Conservation (phyloP, 1,139 yeast species). For the Suhomyces panamericanus region DNA sequence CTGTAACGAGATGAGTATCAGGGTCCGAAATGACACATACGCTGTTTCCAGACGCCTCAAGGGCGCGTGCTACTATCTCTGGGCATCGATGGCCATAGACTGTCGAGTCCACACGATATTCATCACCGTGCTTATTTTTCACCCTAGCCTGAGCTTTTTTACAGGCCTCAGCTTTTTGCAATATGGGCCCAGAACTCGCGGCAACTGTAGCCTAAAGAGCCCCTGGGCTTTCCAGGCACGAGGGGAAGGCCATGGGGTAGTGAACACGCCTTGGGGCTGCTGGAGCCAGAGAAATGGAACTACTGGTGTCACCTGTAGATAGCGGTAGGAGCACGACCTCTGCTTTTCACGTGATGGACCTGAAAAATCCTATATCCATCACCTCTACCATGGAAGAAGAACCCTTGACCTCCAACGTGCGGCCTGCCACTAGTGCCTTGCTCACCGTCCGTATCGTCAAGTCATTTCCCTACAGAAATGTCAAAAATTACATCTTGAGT, state of each 20-base stretch:
- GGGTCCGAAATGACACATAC: no score
- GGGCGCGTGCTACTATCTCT: no score
- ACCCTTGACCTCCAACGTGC: slow-evolving; percentile 65
- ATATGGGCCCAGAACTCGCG: neutral
- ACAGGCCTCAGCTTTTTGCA: neutral
- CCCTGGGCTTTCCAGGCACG: neutral
- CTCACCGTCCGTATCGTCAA: slow-evolving; percentile 84
- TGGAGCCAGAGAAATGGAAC: neutral
- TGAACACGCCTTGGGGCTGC: neutral
- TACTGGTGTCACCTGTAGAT: neutral
- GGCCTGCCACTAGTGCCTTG: slow-evolving; percentile 69
- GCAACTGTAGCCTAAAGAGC: neutral
- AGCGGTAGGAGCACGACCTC: slow-evolving; percentile 1
- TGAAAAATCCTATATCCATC: neutral
- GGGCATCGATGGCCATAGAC: no score
- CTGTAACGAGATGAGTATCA: no score
- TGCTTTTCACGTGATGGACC: neutral
- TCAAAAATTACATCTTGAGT: slow-evolving; percentile 73
- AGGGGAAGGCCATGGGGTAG: neutral
- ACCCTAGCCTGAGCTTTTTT: no score
- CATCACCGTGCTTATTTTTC: no score
- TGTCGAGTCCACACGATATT: no score
- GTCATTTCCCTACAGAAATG: slow-evolving; percentile 90
- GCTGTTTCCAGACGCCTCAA: no score
- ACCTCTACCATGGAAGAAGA: slow-evolving; percentile 19